A percentile compares a stretch with the other conserved stretches of the same genome.
These are phyloP conservation scores for Cylindrotheca fusiformis DNA, from an alignment of 108 stramenopile species.

Conservation along the genomic window DNA sequence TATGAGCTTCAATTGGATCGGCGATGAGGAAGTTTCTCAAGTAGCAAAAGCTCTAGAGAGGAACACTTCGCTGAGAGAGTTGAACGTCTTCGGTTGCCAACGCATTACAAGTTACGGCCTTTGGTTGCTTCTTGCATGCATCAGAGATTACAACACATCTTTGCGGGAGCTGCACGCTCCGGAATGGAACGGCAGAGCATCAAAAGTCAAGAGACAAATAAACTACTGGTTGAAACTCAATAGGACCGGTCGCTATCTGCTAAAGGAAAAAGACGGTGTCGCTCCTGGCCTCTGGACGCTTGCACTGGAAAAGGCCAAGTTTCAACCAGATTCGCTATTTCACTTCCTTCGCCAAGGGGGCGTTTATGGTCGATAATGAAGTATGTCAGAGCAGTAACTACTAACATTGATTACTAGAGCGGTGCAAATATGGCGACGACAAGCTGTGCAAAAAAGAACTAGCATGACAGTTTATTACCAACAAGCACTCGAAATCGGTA, in stretches of 20 bases:
- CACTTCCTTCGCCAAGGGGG: slow-evolving; percentile 11
- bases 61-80: slow-evolving; percentile 8
- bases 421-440: too few species aligned
- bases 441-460: too few species aligned
- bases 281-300: slow-evolving; percentile 10
- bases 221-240: slow-evolving; percentile 14
- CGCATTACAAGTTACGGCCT: slow-evolving; percentile 13
- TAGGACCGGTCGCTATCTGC: slow-evolving; percentile 13
- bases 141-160: slow-evolving; percentile 15
- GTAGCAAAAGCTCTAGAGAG: not conserved
- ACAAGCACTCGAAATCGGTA: too few species aligned
- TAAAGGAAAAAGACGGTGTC: not conserved
- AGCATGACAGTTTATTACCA: too few species aligned
- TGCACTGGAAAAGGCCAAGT: slow-evolving; percentile 3
- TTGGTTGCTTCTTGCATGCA: slow-evolving; percentile 5
- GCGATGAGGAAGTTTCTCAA: slow-evolving; percentile 12
- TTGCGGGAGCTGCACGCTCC: slow-evolving; percentile 9
- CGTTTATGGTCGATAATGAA: too few species aligned
- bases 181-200: not conserved
- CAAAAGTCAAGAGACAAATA: not conserved
- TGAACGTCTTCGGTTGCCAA: slow-evolving; percentile 24
- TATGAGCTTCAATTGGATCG: slow-evolving; percentile 28
- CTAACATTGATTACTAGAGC: too few species aligned
- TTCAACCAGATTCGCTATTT: slow-evolving; percentile 6
- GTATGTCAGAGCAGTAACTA: too few species aligned